phyloP scores from a whole-genome alignment of 75 land plant species.

The Selaginella tamariscina region DNA sequence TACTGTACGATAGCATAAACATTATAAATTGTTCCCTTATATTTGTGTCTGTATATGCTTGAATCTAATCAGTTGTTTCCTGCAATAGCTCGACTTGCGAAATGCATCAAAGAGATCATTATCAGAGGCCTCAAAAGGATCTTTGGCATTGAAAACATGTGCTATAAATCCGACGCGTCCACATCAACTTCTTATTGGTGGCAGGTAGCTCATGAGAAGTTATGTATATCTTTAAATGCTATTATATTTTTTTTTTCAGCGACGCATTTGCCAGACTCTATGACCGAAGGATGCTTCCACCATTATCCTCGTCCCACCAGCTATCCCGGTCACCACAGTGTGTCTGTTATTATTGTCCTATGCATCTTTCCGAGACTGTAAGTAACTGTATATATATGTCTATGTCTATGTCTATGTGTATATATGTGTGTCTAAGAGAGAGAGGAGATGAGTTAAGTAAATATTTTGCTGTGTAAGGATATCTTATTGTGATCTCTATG shows the following conservation, averaged over 20 bases:
- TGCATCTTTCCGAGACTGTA: slow-evolving; percentile 89
- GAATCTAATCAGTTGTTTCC: slow-evolving; percentile 1
- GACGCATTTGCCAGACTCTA: slow-evolving; percentile 98
- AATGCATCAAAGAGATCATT: slow-evolving; percentile 75
- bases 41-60: no score
- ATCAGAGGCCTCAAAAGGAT: slow-evolving; percentile 60
- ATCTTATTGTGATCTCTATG: no score
- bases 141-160: slow-evolving; percentile 74
- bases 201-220: slow-evolving; percentile 41
- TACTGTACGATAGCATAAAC: no score
- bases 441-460: no score
- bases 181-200: slow-evolving; percentile 88
- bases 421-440: no score
- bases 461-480: no score
- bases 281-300: slow-evolving; percentile 97
- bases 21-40: no score
- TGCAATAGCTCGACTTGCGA: slow-evolving; percentile 76
- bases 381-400: no score
- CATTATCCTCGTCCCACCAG: slow-evolving; percentile 49
- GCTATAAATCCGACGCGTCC: slow-evolving; percentile 89
- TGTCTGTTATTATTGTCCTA: slow-evolving; percentile 84
- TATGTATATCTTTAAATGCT: background rate
- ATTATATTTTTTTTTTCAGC: slow-evolving; percentile 31
- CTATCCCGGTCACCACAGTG: slow-evolving; percentile 65
- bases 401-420: no score